Conservation (phyloP, 1,284 basidiomycete genomes). For the Dichomitus squalens region DNA sequence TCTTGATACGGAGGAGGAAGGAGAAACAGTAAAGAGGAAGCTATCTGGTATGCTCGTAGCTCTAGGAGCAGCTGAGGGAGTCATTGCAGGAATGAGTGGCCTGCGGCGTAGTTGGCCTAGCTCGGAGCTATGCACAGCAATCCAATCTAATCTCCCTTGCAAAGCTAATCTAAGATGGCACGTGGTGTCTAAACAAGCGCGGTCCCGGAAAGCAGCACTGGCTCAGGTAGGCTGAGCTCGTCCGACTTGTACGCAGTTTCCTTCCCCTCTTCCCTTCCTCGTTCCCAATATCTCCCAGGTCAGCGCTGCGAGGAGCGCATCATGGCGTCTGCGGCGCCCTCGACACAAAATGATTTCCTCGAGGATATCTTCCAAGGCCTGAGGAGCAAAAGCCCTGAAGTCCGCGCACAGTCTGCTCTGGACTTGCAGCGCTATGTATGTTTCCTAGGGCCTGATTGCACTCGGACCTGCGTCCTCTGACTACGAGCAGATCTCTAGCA, state of each 20-base stretch:
- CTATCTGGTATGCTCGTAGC: too few species aligned
- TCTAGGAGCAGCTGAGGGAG: too few species aligned
- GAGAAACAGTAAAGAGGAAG: too few species aligned
- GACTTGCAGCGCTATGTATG: slow-evolving; percentile 74
- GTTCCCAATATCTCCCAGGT: background rate
- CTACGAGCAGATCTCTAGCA: slow-evolving; percentile 61
- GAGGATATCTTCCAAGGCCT: slow-evolving; percentile 67
- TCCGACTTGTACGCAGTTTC: background rate
- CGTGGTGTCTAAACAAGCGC: too few species aligned
- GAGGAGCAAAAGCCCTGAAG: slow-evolving; percentile 62
- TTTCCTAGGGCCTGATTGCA: slow-evolving; percentile 7
- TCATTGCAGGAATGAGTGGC: too few species aligned
- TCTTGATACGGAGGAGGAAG: background rate
- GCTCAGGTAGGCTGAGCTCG: background rate
- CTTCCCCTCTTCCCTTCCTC: background rate
- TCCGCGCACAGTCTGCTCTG: slow-evolving; percentile 62
- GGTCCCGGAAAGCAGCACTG: too few species aligned
- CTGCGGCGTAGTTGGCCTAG: too few species aligned
- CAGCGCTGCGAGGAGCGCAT: background rate
- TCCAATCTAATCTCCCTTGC: too few species aligned
- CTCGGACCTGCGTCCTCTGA: background rate
- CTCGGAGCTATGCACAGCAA: too few species aligned
- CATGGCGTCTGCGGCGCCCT: slow-evolving; percentile 61
- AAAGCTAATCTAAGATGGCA: too few species aligned
- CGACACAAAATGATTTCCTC: slow-evolving; percentile 61